Conservation (phyloP, 768 basidiomycete genomes). For the Astraeus odoratus region DNA sequence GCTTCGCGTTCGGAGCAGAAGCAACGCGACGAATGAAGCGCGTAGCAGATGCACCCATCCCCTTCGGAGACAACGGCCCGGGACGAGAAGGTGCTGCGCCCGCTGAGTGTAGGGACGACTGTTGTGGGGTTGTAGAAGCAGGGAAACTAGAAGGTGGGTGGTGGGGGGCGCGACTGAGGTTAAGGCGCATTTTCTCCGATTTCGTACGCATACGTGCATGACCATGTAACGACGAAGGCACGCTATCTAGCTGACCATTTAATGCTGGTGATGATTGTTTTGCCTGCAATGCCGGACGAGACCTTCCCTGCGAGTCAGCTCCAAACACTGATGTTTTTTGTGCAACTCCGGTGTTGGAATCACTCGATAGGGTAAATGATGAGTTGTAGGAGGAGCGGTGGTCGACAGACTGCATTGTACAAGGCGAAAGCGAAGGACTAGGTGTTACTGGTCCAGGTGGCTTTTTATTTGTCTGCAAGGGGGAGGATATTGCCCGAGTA, state of each 20-base stretch:
- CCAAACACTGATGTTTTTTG: conserved; percentile 23
- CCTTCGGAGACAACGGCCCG: conserved; percentile 58
- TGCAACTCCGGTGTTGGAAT: conserved; percentile 44
- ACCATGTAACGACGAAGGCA: conserved; percentile 19
- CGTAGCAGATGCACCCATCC: conserved; percentile 67
- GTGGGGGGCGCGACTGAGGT: conserved; percentile 42
- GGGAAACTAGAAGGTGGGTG: conserved; percentile 19
- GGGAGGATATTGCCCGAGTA: conserved; percentile 21
- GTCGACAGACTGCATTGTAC: conserved; percentile 46
- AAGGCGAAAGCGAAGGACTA: conserved; percentile 46
- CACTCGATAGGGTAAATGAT: conserved; percentile 68
- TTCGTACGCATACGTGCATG: conserved; percentile 33
- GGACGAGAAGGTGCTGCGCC: conserved; percentile 29
- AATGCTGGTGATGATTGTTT: conserved; percentile 5
- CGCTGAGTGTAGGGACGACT: conserved; percentile 32
- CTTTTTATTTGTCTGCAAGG: conserved; percentile 19
- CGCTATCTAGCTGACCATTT: conserved; percentile 14
- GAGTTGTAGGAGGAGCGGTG: conserved; percentile 74
- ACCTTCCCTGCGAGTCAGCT: conserved; percentile 18
- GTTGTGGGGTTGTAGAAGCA: conserved; percentile 31
- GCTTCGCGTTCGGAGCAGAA: conserved; percentile 94
- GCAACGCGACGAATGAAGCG: conserved; percentile 94
- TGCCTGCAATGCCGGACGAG: conserved; percentile 8
- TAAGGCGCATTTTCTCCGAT: conserved; percentile 40
- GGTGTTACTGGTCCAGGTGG: conserved; percentile 32